Evolutionary conservation across 257 asterid genomes (phyloP).

Genomic region (Striga asiatica): DNA sequence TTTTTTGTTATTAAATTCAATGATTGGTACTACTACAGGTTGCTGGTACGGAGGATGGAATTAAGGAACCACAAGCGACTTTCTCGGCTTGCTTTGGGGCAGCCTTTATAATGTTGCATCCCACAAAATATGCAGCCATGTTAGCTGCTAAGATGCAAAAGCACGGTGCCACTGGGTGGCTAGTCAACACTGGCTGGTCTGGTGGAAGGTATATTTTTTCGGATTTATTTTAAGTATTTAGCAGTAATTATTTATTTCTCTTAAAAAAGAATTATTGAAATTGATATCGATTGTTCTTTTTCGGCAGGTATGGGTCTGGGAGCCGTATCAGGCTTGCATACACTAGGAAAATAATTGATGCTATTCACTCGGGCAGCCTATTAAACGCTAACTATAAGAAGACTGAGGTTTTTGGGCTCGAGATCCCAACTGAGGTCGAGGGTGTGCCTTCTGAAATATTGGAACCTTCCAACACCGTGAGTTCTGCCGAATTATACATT

Average conservation of each 20-base stretch:
- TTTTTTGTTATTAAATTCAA: no score
- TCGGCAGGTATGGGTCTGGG: conserved; percentile 71
- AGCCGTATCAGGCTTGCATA: conserved; percentile 80
- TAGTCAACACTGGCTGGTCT: conserved; percentile 99
- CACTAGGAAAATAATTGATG: conserved; percentile 86
- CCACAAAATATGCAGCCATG: conserved; percentile 95
- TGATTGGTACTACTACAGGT: conserved; percentile 48
- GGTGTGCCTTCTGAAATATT: conserved; percentile 87
- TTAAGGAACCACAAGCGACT: conserved; percentile 94
- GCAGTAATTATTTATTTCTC: neutral
- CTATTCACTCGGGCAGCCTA: conserved; percentile 87
- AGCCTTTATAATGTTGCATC: conserved; percentile 94
- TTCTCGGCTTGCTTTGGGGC: conserved; percentile 99
- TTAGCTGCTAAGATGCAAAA: conserved; percentile 76
- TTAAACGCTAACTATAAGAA: conserved; percentile 44
- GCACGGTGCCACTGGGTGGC: conserved; percentile 98
- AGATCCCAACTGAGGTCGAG: conserved; percentile 73
- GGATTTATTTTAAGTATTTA: neutral
- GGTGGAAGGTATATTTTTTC: conserved; percentile 63
- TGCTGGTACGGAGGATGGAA: conserved; percentile 98
- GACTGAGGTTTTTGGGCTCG: conserved; percentile 82
- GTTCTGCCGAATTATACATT: conserved; percentile 6
- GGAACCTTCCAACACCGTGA: conserved; percentile 81
- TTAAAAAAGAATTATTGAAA: neutral
- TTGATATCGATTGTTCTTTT: neutral